Conservation (phyloP, 495 filamentous ascomycete species). For the Penicillium canescens region DNA sequence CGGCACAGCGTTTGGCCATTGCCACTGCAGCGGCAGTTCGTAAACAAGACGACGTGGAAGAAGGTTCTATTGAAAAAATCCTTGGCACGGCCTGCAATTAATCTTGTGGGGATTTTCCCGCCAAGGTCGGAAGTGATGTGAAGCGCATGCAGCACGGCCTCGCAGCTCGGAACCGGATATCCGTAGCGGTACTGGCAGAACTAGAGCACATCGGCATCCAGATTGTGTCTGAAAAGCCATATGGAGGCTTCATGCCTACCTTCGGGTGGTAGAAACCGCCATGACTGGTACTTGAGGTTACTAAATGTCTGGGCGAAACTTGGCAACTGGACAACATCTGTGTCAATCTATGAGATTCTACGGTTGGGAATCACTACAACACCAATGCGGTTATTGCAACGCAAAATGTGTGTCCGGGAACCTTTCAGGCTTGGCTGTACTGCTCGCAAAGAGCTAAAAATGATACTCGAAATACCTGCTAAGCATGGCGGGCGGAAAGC, state of each 20-base stretch:
- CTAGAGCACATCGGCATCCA: conserved; percentile 44
- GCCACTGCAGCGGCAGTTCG: conserved; percentile 37
- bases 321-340: conserved; percentile 41
- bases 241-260: conserved; percentile 43
- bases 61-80: conserved; percentile 32
- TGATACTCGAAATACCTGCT: conserved; percentile 31
- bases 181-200: conserved; percentile 38
- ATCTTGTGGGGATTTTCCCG: conserved; percentile 42
- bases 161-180: conserved; percentile 43
- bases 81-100: conserved; percentile 46
- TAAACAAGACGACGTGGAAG: conserved; percentile 35
- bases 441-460: conserved; percentile 25
- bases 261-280: conserved; percentile 33
- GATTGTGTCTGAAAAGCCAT: conserved; percentile 41
- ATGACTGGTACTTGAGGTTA: conserved; percentile 29
- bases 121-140: conserved; percentile 42
- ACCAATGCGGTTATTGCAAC: conserved; percentile 31
- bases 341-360: conserved; percentile 42
- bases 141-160: conserved; percentile 52
- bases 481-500: conserved; percentile 41
- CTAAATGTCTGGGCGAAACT: conserved; percentile 32
- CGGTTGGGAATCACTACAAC: conserved; percentile 32
- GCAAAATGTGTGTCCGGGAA: conserved; percentile 24
- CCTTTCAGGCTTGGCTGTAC: conserved; percentile 15
- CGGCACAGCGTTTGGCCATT: conserved; percentile 46